phyloP scores from a whole-genome alignment of 306 rosid genomes.

The Parietaria judaica region DNA sequence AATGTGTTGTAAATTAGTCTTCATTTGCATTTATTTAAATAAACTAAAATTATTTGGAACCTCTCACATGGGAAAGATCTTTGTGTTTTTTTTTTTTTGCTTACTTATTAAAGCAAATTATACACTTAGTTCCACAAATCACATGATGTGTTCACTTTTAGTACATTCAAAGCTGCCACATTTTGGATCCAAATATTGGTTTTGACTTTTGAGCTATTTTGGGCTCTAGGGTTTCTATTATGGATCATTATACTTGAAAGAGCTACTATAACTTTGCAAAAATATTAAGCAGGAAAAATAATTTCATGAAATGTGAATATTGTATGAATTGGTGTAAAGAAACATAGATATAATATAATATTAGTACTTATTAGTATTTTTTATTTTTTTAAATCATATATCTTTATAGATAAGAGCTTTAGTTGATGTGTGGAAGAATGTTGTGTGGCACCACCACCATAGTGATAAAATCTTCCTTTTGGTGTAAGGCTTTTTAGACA shows the following conservation, averaged over 20 bases:
- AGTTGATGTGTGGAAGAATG: not conserved
- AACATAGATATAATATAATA: too few species aligned
- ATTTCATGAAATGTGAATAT: too few species aligned
- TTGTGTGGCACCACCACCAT: not conserved
- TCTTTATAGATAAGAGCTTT: not conserved
- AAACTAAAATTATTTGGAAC: conserved; percentile 8
- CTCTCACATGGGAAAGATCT: conserved; percentile 9
- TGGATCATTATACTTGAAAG: not conserved
- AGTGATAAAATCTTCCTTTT: not conserved
- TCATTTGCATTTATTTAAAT: not conserved
- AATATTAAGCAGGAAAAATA: too few species aligned
- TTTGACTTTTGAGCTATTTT: not conserved
- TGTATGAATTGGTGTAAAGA: too few species aligned
- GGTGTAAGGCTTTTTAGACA: not conserved
- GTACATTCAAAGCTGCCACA: conserved; percentile 10
- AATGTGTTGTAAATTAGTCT: conserved; percentile 8
- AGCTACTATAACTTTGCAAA: too few species aligned
- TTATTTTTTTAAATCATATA: too few species aligned
- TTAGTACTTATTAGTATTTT: too few species aligned
- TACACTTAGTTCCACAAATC: conserved; percentile 4
- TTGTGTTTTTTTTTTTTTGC: too few species aligned
- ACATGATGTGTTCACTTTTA: conserved; percentile 22
- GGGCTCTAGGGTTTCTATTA: not conserved
- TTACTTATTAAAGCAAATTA: not conserved
- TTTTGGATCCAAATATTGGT: not conserved